Evolutionary conservation across 2,329 filamentous ascomycete genomes (phyloP).

Genomic region (Fusarium sp.): DNA sequence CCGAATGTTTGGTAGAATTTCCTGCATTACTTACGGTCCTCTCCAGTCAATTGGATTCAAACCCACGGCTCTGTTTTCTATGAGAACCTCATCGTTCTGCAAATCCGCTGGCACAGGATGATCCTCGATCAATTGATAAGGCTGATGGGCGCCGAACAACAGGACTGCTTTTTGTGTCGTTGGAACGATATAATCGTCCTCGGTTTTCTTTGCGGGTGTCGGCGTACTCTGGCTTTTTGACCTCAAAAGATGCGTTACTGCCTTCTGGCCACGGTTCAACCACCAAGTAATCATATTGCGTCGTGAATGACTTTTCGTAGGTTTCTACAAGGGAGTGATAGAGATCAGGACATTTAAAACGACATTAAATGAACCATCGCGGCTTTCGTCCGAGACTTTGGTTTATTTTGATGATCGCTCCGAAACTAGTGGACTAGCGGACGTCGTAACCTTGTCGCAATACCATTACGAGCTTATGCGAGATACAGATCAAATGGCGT

Average conservation of each 20-base stretch:
- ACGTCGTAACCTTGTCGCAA: background rate
- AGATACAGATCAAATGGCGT: background rate
- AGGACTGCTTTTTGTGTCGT: background rate
- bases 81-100: constrained; percentile 53
- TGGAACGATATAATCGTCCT: background rate
- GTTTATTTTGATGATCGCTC: background rate
- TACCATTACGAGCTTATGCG: background rate
- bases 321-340: fast-evolving
- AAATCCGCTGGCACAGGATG: constrained; percentile 50
- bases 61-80: constrained; percentile 55
- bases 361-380: too few relatives aligned
- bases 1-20: background rate
- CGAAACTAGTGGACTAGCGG: background rate
- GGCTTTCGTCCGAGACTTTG: background rate
- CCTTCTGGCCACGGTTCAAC: background rate
- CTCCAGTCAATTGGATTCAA: constrained; percentile 86
- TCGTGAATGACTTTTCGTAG: background rate
- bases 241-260: background rate
- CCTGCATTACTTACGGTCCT: constrained; percentile 66
- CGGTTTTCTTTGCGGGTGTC: background rate
- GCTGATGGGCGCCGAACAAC: constrained; percentile 48
- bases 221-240: background rate
- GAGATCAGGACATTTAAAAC: background rate
- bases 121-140: constrained; percentile 56
- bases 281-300: background rate